Conservation (phyloP, 495 filamentous ascomycete species). For the Parathielavia hyrcaniae region DNA sequence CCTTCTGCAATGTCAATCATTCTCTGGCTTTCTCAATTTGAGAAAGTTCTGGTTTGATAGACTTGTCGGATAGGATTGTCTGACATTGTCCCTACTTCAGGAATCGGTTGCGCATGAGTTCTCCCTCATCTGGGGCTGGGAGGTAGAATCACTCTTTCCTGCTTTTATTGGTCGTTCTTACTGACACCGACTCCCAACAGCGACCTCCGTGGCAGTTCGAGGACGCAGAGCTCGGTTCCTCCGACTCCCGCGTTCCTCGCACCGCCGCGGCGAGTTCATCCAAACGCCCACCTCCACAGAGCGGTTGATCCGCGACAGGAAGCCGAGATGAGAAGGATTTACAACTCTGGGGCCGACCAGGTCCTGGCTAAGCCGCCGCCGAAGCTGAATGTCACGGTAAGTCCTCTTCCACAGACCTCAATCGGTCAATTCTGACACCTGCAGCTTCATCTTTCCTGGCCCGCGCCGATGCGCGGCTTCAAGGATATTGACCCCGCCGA, state of each 20-base stretch:
- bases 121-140: not conserved
- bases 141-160: not conserved
- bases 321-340: not conserved
- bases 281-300: not conserved
- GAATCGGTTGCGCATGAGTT: not conserved
- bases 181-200: not conserved
- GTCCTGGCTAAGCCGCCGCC: not conserved
- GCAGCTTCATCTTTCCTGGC: conserved; percentile 13
- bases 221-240: not conserved
- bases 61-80: not conserved
- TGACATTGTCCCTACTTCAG: not conserved
- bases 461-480: conserved; percentile 9
- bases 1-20: not conserved
- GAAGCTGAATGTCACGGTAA: conserved; percentile 7
- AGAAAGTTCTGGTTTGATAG: not conserved
- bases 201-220: not conserved
- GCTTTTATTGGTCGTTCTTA: not conserved
- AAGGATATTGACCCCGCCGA: conserved; percentile 19
- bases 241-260: not conserved
- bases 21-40: not conserved
- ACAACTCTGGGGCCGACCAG: conserved; percentile 1
- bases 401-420: not conserved
- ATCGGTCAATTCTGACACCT: not conserved
- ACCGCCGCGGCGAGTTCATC: not conserved
- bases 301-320: not conserved